phyloP scores from a whole-genome alignment of 1,139 yeast species.

The Yamadazyma sp. region DNA sequence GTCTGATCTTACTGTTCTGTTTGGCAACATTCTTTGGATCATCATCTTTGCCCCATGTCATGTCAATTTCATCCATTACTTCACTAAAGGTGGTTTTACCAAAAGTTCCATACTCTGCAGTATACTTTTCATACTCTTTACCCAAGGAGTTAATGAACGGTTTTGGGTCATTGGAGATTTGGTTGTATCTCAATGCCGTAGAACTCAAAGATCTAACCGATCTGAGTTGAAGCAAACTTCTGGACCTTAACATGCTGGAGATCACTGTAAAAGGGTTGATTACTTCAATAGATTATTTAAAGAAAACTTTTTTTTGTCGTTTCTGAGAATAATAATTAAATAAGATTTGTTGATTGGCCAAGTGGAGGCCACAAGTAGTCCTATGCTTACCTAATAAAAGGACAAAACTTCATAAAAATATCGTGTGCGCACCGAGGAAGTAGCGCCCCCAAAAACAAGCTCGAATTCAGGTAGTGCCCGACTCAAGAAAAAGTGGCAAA shows the following conservation, averaged over 20 bases:
- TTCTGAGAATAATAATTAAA: conserved; percentile 12
- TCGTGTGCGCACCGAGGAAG: no score
- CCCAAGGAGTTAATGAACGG: conserved; percentile 41
- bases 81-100: conserved; percentile 48
- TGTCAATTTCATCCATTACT: conserved; percentile 48
- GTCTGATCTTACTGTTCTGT: conserved; percentile 67
- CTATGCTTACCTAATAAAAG: neutral
- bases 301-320: conserved; percentile 5
- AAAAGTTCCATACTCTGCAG: conserved; percentile 33
- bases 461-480: no score
- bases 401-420: no score
- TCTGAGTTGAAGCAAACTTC: conserved; percentile 9
- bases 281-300: conserved; percentile 1
- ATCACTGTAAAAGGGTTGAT: neutral
- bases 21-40: conserved; percentile 45
- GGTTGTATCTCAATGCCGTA: conserved; percentile 9
- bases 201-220: conserved; percentile 10
- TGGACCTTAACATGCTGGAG: conserved; percentile 13
- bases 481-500: no score
- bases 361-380: neutral
- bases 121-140: conserved; percentile 32
- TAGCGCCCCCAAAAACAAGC: no score
- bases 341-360: conserved; percentile 17
- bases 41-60: conserved; percentile 48
- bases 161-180: conserved; percentile 22